Evolutionary conservation across 495 filamentous ascomycete species (phyloP).

Genomic region (Echria macrotheca): DNA sequence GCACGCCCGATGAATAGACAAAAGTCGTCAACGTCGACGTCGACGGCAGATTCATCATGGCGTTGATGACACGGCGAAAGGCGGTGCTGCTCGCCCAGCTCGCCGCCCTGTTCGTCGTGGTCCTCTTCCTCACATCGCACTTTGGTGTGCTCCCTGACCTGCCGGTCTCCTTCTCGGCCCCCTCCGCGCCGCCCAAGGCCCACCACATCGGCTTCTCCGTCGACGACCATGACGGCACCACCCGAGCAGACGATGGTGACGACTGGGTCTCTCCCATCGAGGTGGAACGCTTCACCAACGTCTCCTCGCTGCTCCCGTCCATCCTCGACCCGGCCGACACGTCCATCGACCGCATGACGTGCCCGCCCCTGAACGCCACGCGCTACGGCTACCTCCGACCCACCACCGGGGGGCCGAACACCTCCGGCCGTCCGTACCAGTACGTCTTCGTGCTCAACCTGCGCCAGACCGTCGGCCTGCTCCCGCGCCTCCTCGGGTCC

Average conservation of each 20-base stretch:
- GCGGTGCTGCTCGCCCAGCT: neutral
- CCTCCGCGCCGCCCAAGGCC: neutral
- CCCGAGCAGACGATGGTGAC: neutral
- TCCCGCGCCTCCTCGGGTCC: slow-evolving; percentile 42
- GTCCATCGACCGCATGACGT: neutral
- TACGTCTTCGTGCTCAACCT: slow-evolving; percentile 50
- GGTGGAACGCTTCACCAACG: neutral
- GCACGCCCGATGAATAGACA: too few species aligned
- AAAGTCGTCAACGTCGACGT: too few species aligned
- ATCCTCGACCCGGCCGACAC: slow-evolving; percentile 3
- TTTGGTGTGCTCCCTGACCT: neutral
- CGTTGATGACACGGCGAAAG: neutral
- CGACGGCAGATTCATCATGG: neutral
- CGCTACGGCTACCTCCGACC: neutral
- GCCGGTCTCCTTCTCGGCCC: too few species aligned
- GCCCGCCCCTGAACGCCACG: neutral
- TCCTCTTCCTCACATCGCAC: neutral
- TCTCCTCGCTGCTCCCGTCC: neutral
- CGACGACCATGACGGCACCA: neutral
- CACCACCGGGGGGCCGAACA: neutral
- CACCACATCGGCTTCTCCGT: slow-evolving; percentile 2
- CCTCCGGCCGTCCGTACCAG: too few species aligned
- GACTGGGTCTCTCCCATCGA: neutral
- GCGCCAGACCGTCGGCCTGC: slow-evolving; percentile 32
- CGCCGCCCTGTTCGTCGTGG: neutral